Conservation (phyloP, 345 rosid genomes). For the Salix brachista region DNA sequence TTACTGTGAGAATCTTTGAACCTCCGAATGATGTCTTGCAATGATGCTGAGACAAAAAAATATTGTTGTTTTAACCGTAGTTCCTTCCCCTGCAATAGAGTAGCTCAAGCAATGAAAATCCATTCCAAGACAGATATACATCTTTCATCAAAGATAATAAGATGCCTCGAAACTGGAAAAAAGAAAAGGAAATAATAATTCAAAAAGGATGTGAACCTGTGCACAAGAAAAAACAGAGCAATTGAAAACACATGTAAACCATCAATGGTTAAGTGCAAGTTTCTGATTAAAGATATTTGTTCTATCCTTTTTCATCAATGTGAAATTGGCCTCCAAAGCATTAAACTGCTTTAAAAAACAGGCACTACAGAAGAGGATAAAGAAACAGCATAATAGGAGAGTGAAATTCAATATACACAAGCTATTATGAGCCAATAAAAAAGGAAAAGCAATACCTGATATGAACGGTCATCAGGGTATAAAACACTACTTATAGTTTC, state of each 20-base stretch:
- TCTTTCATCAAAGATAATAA: background rate
- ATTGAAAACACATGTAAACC: background rate
- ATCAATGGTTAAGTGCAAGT: too few relatives aligned
- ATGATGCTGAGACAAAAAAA: conserved; percentile 46
- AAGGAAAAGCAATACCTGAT: conserved; percentile 31
- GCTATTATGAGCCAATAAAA: conserved; percentile 4
- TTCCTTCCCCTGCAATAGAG: conserved; percentile 43
- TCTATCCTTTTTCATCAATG: background rate
- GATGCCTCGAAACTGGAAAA: background rate
- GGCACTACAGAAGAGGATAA: background rate
- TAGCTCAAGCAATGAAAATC: conserved; percentile 9
- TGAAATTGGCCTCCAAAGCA: background rate
- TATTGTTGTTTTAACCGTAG: conserved; percentile 49
- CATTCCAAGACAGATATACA: background rate
- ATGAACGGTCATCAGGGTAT: conserved; percentile 44
- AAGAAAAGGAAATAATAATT: background rate
- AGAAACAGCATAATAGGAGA: background rate
- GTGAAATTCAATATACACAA: background rate
- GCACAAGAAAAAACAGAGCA: too few relatives aligned
- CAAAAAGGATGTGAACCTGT: background rate
- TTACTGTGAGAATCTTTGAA: conserved; percentile 40
- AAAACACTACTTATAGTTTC: conserved; percentile 45
- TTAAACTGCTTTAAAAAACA: background rate
- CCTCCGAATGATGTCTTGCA: conserved; percentile 48
- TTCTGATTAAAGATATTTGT: background rate